phyloP scores from a whole-genome alignment of 768 basidiomycete genomes.

The Leucocoprinus leucothites region DNA sequence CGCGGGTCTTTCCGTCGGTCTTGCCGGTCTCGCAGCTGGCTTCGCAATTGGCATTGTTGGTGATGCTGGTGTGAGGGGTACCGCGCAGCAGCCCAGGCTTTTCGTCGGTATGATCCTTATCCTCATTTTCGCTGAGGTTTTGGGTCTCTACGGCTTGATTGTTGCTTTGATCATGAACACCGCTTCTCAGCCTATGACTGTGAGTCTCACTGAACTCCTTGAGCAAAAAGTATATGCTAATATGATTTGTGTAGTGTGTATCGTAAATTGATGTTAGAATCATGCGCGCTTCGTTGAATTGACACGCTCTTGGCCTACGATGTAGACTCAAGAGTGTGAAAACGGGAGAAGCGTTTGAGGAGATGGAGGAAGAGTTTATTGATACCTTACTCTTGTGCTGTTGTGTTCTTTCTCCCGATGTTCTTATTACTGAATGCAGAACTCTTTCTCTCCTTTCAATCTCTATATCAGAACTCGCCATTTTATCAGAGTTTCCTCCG shows the following conservation, averaged over 20 bases:
- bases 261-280: not conserved
- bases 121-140: slow-evolving; percentile 94
- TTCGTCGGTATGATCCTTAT: slow-evolving; percentile 98
- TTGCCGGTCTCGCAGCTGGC: slow-evolving; percentile 94
- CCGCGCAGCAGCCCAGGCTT: slow-evolving; percentile 92
- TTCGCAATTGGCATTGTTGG: slow-evolving; percentile 99
- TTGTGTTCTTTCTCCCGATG: slow-evolving; percentile 4
- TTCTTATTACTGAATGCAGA: slow-evolving; percentile 8
- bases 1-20: slow-evolving; percentile 88
- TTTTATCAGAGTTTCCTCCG: too few species aligned
- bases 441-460: slow-evolving; percentile 1
- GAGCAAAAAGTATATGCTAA: not conserved
- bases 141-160: slow-evolving; percentile 93
- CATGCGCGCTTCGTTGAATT: not conserved
- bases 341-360: not conserved
- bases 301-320: not conserved
- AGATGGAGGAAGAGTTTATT: not conserved
- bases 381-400: slow-evolving; percentile 7
- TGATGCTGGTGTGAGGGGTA: slow-evolving; percentile 97
- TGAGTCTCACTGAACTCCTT: slow-evolving; percentile 13
- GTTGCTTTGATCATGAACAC: slow-evolving; percentile 97
- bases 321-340: not conserved
- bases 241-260: slow-evolving; percentile 5
- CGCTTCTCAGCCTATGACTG: slow-evolving; percentile 41
- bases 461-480: too few species aligned